Evolutionary conservation across 1,284 basidiomycete species (phyloP).

Genomic region (Fomes fomentarius): DNA sequence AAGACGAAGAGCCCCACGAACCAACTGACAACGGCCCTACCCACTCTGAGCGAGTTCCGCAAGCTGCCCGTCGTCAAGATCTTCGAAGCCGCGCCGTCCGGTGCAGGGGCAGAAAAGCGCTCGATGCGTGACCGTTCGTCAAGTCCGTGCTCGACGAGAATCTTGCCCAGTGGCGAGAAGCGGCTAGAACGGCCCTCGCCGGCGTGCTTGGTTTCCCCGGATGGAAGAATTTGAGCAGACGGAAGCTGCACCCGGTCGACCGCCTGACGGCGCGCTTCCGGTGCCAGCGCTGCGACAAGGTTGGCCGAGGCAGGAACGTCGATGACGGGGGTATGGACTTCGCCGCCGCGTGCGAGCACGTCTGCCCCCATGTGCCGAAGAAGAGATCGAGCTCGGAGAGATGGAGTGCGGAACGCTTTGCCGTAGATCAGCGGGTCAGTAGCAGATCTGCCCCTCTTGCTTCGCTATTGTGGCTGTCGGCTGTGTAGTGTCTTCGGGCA

Average conservation of each 20-base stretch:
- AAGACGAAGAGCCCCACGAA: slow-evolving; percentile 4
- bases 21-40: slow-evolving; percentile 30
- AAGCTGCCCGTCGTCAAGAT: slow-evolving; percentile 44
- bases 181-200: slow-evolving; percentile 47
- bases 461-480: no score
- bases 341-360: slow-evolving; percentile 56
- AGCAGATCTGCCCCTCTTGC: slow-evolving; percentile 16
- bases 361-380: slow-evolving; percentile 43
- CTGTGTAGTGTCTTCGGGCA: no score
- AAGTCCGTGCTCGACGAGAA: slow-evolving; percentile 46
- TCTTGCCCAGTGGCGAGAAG: slow-evolving; percentile 50
- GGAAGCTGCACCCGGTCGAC: slow-evolving; percentile 55
- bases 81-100: slow-evolving; percentile 32
- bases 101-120: not conserved
- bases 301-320: slow-evolving; percentile 14
- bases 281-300: slow-evolving; percentile 50
- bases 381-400: slow-evolving; percentile 33
- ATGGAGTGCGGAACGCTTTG: slow-evolving; percentile 57
- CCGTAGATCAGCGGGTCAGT: slow-evolving; percentile 62
- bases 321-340: slow-evolving; percentile 52
- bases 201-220: slow-evolving; percentile 48
- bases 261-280: slow-evolving; percentile 60
- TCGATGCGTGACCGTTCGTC: slow-evolving; percentile 32
- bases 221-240: slow-evolving; percentile 52
- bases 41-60: slow-evolving; percentile 47